Conservation (phyloP, 2,329 filamentous ascomycete genomes). For the Byssochlamys sp. region DNA sequence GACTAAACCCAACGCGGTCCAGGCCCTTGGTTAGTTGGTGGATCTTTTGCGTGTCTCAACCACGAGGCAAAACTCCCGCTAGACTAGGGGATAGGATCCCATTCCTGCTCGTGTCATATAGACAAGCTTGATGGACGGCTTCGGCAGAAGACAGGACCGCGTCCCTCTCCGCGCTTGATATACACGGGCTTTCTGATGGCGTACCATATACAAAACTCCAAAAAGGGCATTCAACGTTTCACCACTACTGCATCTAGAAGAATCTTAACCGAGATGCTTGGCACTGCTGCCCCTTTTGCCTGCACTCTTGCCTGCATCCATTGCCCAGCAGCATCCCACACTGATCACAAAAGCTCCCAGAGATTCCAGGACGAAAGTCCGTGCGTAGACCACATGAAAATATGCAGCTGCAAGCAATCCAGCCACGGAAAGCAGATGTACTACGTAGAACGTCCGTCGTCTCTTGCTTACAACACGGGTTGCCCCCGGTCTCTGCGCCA, state of each 20-base stretch:
- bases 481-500: slow-evolving; percentile 18
- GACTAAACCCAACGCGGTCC: not conserved
- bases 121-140: not conserved
- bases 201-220: no score
- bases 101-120: not conserved
- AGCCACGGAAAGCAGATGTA: slow-evolving; percentile 45
- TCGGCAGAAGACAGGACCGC: not conserved
- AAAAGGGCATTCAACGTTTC: not conserved
- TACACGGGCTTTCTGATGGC: no score
- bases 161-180: no score
- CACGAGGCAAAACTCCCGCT: not conserved
- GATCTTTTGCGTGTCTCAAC: not conserved
- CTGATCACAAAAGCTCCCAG: slow-evolving; percentile 39
- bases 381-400: slow-evolving; percentile 48
- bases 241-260: not conserved
- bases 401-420: slow-evolving; percentile 42
- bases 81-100: not conserved
- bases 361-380: slow-evolving; percentile 45
- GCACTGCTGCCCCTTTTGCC: not conserved
- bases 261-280: not conserved
- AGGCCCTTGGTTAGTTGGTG: not conserved
- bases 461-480: slow-evolving; percentile 19
- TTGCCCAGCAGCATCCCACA: slow-evolving; percentile 18
- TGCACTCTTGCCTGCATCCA: slow-evolving; percentile 1
- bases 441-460: slow-evolving; percentile 44